Evolutionary conservation across 1,139 yeast genomes (phyloP), one percentile per base, ranked within the genome.

Genomic region (Zygotorulaspora mrakii): DNA sequence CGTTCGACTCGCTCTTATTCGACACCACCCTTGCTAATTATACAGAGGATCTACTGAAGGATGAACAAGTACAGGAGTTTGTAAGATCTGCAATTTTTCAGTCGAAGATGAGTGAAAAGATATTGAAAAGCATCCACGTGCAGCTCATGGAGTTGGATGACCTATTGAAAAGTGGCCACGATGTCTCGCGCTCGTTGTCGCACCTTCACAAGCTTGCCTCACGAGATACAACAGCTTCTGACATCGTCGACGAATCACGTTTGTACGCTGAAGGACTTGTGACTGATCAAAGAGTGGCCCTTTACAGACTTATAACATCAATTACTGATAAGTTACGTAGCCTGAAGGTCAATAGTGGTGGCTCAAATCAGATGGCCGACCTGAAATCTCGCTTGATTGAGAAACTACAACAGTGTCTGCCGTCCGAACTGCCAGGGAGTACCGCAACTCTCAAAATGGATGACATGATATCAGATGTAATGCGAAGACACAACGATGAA

Each of bases 1-100:
- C 37, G 13, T 37, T 42, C 20, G 38, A 47, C n/a, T 28, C 35
- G 6, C 14, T 40, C 5, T 14, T 47, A 14, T 49, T 43, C 17
- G 36, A 42, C 17, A 29, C 39, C 2, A 31, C 45, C n/a, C 31
- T 48, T 22, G 26, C 40, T 20, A 39, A 47, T n/a, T 33, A 44
- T 14, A 39, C 47, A n/a, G 49, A 48, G 8, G 24, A 28, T 3
- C 20, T 47, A 14, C 23, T 42, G 21, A 16, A 39, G 16, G 39
- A 47, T 16, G 33, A 36, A 12, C 21, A 32, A 25, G 33, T 45
- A 9, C 13, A 28, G 11, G 22, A 23, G 16, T 46, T 47, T 20
- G 39, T 44, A 3, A 31, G 32, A 10, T 26, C 47, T 12, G 11
- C 31, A 8, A 26, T 13, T 11, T 49, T 49, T 30, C 38, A 43